Evolutionary conservation across 1,284 basidiomycete species (phyloP), one percentile per base, ranked within the genome.

Genomic region (Fomes fomentarius): DNA sequence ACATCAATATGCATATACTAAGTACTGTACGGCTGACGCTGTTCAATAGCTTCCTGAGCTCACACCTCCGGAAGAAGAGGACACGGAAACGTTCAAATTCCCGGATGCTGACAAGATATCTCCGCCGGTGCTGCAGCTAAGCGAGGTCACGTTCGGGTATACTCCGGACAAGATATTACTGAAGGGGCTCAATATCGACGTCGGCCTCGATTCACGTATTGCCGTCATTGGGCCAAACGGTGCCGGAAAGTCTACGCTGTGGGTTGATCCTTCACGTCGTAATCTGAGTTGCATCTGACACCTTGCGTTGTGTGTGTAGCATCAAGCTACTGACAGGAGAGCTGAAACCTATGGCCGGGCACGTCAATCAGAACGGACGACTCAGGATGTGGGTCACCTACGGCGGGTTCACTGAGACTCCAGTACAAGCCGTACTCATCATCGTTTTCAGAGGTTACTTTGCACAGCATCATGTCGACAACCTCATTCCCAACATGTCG

Each of bases 381-480:
- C 77, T 98, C 47, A 83, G 97, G 57, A 84, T 97, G 91, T 91
- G 68, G 49, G 87, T 72, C 19, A 25, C 11, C 4, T 40, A 41
- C 14, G 25, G 22, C 47, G n/a, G 14, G 24, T 17, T 38, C n/a
- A 2, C 17, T 17, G 9, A 15, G 2, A 1, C 12, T 14, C 14
- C 11, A 7, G 15, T 10, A 33, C 21, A 19, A n/a, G 17, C 6
- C 4, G 3, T 8, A 3, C 35, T 38, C 4, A 28, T 17, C 17
- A 9, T 15, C 28, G 22, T 31, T n/a, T 14, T 41, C 66, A 91
- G 86, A 56, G 92, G 90, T 28, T 96, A 98, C 77, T 98, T 98
- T 71, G 93, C 95, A 14, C 97, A 99, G 69, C 97, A 99, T 72
- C 97, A 99, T 70, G 91, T 99, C 48, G 97, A 99, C 71, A 91